Base-by-base conservation (phyloP, 139 green algal genomes). In the Chlamydomonas applanata region DNA sequence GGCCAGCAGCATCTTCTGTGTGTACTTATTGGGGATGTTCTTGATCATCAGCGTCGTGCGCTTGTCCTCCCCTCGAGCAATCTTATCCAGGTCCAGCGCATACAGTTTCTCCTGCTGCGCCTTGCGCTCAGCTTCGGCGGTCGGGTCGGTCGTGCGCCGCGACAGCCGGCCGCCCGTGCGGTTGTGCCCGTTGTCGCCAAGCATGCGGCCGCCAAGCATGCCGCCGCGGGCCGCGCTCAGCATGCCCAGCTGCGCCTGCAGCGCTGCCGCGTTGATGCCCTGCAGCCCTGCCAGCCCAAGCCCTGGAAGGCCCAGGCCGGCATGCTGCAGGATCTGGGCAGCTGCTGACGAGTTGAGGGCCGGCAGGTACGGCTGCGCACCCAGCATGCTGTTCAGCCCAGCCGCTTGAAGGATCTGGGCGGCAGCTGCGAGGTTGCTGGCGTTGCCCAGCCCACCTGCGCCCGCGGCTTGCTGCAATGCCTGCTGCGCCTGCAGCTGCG, bases 11-110 rank as follows among this genome's bases (percentile, higher is more conserved):
- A 99, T 99, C 90, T 97, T 97, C 83, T 99, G 95, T 0, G 95
- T 99, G 90, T 99, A 99, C 89, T 99, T 99, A 91, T 99, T 99
- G 72, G 95, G 95, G 56, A 99, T 99, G 88, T 99, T 98, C 79
- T 96, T 97, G 52, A 99, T 91, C 95, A 99, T 99, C 11, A 99
- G 81, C 64, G 95, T 99, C 1, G 95, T 99, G 71, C 95, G 92
- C 70, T 71, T 84, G 85, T 99, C 95, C 35, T 96, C 86, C 13
- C 91, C 93, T 66, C 29, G 30, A 14, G 68, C 45, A 63, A 90
- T 89, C 64, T 85, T 82, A 30, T 93, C 87, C 13, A 92, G n/a
- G 66, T 98, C 89, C 61, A 98, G 82, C 17, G 86, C 78, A 76
- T 93, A 98, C 73, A 97, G 81, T 76, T 86, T 88, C 74, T 96